Evolutionary conservation across 306 rosid species (phyloP).

Genomic region (Cucumis hystrix): DNA sequence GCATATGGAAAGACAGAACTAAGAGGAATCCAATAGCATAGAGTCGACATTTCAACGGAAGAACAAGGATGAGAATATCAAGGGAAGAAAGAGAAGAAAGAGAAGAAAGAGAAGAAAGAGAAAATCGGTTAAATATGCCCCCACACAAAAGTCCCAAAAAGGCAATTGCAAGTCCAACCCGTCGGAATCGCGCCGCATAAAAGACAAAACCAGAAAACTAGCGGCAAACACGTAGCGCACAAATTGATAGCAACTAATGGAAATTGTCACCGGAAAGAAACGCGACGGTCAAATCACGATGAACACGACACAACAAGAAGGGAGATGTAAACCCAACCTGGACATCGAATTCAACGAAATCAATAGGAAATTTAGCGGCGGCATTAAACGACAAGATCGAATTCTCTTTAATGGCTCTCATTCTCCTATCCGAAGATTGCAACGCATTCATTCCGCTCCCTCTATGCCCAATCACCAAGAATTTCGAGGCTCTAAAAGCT

Average conservation of each 20-base stretch:
- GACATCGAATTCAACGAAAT: constrained; percentile 44
- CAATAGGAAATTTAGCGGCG: constrained; percentile 30
- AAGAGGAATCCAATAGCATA: background rate
- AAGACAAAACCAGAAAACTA: background rate
- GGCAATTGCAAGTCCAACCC: background rate
- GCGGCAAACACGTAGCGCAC: background rate
- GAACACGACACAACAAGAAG: background rate
- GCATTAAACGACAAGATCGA: constrained; percentile 37
- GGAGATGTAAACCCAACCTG: constrained; percentile 22
- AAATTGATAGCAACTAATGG: background rate
- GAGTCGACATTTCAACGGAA: background rate
- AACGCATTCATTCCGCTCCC: constrained; percentile 44
- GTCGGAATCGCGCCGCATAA: background rate
- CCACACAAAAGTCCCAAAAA: background rate
- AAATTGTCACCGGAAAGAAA: background rate
- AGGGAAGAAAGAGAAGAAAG: background rate
- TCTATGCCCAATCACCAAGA: constrained; percentile 42
- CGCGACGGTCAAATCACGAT: background rate
- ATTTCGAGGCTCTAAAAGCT: constrained; percentile 17
- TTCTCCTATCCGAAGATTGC: constrained; percentile 32
- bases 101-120: background rate
- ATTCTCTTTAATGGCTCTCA: constrained; percentile 38
- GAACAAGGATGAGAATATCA: background rate
- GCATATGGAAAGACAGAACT: background rate
- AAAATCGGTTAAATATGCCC: background rate